phyloP scores from a whole-genome alignment of 495 filamentous ascomycete species.

The Aspergillus biplanus region DNA sequence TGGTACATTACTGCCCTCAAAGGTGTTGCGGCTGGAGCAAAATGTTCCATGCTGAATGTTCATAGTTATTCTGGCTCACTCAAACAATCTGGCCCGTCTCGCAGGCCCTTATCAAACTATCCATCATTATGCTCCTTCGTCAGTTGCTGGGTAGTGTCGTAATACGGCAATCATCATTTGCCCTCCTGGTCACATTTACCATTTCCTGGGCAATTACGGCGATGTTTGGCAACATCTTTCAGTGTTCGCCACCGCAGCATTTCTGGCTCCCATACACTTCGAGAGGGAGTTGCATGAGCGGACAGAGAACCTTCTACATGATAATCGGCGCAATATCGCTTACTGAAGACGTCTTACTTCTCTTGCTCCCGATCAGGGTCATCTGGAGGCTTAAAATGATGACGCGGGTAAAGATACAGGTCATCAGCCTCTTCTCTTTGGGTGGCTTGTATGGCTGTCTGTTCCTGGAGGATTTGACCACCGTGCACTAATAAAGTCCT shows the following conservation, averaged over 20 bases:
- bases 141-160: neutral
- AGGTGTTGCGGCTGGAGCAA: neutral
- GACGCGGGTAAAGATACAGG: neutral
- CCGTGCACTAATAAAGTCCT: neutral
- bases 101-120: neutral
- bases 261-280: neutral
- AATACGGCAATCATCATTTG: neutral
- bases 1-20: neutral
- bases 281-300: neutral
- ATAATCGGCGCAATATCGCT: neutral
- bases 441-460: neutral
- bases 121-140: slow-evolving; percentile 1
- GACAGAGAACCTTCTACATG: neutral
- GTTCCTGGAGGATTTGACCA: neutral
- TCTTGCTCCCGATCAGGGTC: neutral
- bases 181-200: neutral
- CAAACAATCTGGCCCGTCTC: neutral
- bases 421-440: neutral
- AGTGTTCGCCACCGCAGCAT: neutral
- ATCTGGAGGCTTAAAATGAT: neutral
- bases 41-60: neutral
- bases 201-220: neutral
- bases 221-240: neutral
- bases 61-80: neutral
- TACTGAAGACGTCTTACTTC: neutral